Percentiles rank a stretch among this genome's conserved stretches.
These are phyloP conservation scores for Nissolia schottii DNA, from an alignment of 306 rosid species.

Conservation along the genomic window DNA sequence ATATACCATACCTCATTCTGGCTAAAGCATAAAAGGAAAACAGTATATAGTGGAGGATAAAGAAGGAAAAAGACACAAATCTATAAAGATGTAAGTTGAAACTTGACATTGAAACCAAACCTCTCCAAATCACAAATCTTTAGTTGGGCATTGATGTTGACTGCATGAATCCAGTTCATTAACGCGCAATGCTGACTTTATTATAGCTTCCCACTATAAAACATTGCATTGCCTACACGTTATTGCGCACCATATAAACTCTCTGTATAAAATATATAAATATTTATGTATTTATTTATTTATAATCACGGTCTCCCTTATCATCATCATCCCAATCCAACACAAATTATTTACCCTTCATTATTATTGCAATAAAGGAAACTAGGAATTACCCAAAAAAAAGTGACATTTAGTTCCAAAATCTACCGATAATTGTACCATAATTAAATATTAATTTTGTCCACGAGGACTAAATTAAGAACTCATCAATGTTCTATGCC, in stretches of 20 bases:
- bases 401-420: not conserved
- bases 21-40: not conserved
- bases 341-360: conserved; percentile 8
- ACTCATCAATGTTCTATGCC: not conserved
- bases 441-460: not conserved
- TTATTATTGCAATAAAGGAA: not conserved
- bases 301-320: conserved; percentile 23
- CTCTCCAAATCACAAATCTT: not conserved
- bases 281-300: too few relatives aligned
- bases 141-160: conserved; percentile 19
- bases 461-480: not conserved
- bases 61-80: not conserved
- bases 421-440: not conserved
- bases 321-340: not conserved
- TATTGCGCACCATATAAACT: not conserved
- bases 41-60: not conserved
- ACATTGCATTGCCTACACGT: not conserved
- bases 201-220: not conserved
- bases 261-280: not conserved
- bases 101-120: not conserved
- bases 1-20: not conserved
- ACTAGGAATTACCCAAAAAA: not conserved
- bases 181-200: conserved; percentile 27
- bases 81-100: not conserved
- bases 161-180: conserved; percentile 4